phyloP scores from a whole-genome alignment of 768 basidiomycete species.

The Amanita subjunquillea region DNA sequence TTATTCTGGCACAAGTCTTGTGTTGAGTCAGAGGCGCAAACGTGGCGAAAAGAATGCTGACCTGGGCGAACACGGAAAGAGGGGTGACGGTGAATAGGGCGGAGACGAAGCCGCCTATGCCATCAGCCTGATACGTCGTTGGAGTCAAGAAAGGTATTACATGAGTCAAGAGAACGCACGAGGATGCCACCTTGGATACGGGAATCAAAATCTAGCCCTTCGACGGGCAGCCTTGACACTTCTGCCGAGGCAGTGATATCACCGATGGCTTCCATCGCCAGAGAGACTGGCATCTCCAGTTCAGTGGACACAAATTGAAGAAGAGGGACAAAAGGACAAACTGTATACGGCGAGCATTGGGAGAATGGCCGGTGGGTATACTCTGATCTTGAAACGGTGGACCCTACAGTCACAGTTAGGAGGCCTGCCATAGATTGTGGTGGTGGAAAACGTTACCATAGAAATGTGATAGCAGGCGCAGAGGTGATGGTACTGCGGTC shows the following conservation, averaged over 20 bases:
- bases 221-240: slow-evolving; percentile 64
- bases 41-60: slow-evolving; percentile 3
- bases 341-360: slow-evolving; percentile 32
- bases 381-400: slow-evolving; percentile 62
- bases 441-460: slow-evolving; percentile 37
- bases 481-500: slow-evolving; percentile 51
- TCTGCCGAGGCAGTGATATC: slow-evolving; percentile 80
- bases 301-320: not conserved
- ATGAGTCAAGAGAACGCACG: slow-evolving; percentile 27
- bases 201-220: slow-evolving; percentile 68
- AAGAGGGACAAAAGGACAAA: slow-evolving; percentile 6
- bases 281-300: slow-evolving; percentile 35
- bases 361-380: slow-evolving; percentile 62
- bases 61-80: slow-evolving; percentile 68
- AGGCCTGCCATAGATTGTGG: too few species aligned
- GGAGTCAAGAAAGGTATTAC: slow-evolving; percentile 27
- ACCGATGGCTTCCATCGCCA: slow-evolving; percentile 79
- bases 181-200: slow-evolving; percentile 79
- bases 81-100: slow-evolving; percentile 77
- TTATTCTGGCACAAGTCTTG: slow-evolving; percentile 44
- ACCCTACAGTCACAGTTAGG: slow-evolving; percentile 32
- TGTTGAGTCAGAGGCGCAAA: not conserved
- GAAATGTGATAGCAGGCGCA: slow-evolving; percentile 72
- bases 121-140: slow-evolving; percentile 43
- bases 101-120: slow-evolving; percentile 71